Evolutionary conservation across 768 basidiomycete species (phyloP), one percentile per base, ranked within the genome.

Genomic region (Kwoniella dejecticola): DNA sequence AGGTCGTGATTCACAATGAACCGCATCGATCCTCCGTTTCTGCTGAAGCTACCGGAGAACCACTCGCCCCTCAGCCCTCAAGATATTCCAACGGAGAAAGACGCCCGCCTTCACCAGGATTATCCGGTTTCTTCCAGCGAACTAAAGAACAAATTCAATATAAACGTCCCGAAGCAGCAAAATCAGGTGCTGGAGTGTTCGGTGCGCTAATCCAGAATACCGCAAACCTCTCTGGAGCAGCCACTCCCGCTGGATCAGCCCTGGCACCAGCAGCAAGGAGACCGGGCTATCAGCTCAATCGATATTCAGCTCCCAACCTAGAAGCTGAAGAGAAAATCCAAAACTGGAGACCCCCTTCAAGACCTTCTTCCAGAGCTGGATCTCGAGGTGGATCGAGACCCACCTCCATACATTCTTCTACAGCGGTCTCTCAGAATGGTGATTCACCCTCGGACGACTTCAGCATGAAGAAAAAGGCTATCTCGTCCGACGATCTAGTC

Each of bases 171-270:
- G 72, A 79, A 23, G 78, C 82, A 46, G 81, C 83, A 13, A 79
- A 82, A 60, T 85, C 79, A 65, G 82, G 82, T 21, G 87, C 81
- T 0, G 87, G 87, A 4, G 87, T 87, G 1, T 83, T 88, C 60
- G 89, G 87, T 0, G 83, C 88, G 3, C 82, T 91, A 33, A 85
- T 92, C 21, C 84, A 87, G 6, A 85, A 86, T 58, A 86, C 88
- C 0, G 86, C 85, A 2, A 85, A 86, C 48, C 78, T 91, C 7
- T 80, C 83, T 1, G 88, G 87, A 17, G 83, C 83, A 84, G 73
- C 73, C 47, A 73, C 72, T 12, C 74, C 71, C 21, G 62, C 63
- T 24, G 72, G 60, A 6, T 44, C 83, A 78, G 80, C 80, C 26
- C 82, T 82, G 68, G 85, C 81, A 6, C 88, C 89, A 1, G 83